Conservation (phyloP, 805 yeast genomes). For the Jamesozyma piceae region DNA sequence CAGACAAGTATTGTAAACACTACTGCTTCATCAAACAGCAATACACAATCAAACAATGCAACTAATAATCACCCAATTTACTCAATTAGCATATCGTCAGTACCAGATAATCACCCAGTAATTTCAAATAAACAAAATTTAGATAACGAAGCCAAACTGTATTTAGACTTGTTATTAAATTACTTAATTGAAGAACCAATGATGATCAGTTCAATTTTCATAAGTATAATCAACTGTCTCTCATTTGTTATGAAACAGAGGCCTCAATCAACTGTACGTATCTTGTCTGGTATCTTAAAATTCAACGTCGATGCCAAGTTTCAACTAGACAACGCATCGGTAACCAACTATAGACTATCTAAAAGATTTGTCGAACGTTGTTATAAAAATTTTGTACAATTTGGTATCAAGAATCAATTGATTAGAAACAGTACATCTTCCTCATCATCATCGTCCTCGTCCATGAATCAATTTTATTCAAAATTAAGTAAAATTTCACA, state of each 20-base stretch:
- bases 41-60: neutral
- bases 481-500: slow-evolving; percentile 28
- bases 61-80: neutral
- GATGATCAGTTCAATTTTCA: slow-evolving; percentile 47
- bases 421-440: slow-evolving; percentile 17
- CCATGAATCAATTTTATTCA: slow-evolving; percentile 17
- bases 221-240: slow-evolving; percentile 60
- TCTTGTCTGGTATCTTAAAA: slow-evolving; percentile 48
- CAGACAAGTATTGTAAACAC: slow-evolving; percentile 32
- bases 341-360: slow-evolving; percentile 40
- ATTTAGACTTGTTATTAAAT: slow-evolving; percentile 56
- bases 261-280: slow-evolving; percentile 46
- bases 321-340: slow-evolving; percentile 33
- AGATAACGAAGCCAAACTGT: slow-evolving; percentile 62
- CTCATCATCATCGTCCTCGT: too few species aligned
- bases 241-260: slow-evolving; percentile 57
- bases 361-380: slow-evolving; percentile 57
- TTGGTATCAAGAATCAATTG: slow-evolving; percentile 32
- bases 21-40: slow-evolving; percentile 13
- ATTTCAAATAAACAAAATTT: slow-evolving; percentile 40
- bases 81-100: slow-evolving; percentile 36
- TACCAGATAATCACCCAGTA: slow-evolving; percentile 56
- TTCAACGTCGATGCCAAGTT: slow-evolving; percentile 55
- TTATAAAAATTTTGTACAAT: slow-evolving; percentile 38
- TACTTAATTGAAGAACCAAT: slow-evolving; percentile 47